Evolutionary conservation across 1,284 basidiomycete species (phyloP).

Genomic region (Ceratobasidium sp.): DNA sequence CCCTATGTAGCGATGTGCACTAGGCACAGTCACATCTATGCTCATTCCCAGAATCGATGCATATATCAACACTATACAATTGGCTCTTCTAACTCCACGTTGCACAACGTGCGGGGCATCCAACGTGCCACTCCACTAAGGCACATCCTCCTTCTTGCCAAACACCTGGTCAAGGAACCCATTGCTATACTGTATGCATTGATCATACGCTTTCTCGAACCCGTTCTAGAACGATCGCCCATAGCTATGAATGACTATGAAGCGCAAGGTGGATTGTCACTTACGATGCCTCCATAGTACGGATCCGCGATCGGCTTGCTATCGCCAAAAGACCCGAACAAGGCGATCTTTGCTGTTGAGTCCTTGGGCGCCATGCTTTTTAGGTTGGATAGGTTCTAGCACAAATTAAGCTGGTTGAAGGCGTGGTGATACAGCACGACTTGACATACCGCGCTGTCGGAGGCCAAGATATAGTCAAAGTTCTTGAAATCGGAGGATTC

Average conservation of each 20-base stretch:
- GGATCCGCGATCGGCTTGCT: conserved; percentile 70
- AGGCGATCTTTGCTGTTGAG: conserved; percentile 63
- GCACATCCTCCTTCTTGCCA: conserved; percentile 14
- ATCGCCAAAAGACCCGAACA: conserved; percentile 79
- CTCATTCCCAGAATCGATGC: no score
- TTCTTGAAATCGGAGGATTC: conserved; percentile 61
- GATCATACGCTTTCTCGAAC: conserved; percentile 63
- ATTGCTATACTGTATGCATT: conserved; percentile 69
- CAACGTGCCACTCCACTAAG: no score
- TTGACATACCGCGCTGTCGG: conserved; percentile 55
- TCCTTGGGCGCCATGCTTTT: conserved; percentile 61
- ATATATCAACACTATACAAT: no score
- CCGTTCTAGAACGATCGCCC: conserved; percentile 53
- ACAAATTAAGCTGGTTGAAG: not conserved
- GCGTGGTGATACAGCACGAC: not conserved
- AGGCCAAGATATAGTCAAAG: conserved; percentile 74
- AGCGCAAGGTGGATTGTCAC: conserved; percentile 51
- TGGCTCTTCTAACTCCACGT: no score
- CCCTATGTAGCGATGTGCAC: no score
- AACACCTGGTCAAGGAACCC: conserved; percentile 66
- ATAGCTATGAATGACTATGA: not conserved
- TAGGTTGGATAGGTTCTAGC: conserved; percentile 64
- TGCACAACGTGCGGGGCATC: no score
- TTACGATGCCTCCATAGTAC: conserved; percentile 72
- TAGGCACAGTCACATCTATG: no score